A percentile compares a stretch with the other conserved stretches of the same genome.
Conservation (phyloP, 805 yeast genomes). For the Lachancea mirantina region DNA sequence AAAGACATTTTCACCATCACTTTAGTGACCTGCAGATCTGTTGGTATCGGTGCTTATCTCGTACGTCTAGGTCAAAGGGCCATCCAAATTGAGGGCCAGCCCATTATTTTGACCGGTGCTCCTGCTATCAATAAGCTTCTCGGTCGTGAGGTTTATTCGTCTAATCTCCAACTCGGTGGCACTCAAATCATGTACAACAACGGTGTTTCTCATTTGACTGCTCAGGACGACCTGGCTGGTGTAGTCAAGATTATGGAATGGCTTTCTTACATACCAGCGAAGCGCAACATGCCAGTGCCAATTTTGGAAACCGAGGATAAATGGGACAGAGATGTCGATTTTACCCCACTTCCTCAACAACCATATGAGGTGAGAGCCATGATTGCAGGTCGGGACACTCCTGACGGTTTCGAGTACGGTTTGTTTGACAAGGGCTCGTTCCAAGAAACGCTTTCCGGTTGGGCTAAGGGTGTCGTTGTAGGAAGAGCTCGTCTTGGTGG, state of each 20-base stretch:
- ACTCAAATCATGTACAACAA: constrained; percentile 97
- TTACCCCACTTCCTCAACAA: constrained; percentile 61
- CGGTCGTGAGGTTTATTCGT: constrained; percentile 95
- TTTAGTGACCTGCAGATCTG: constrained; percentile 99
- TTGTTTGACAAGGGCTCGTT: constrained; percentile 87
- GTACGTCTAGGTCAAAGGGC: constrained; percentile 99
- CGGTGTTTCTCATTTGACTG: constrained; percentile 97
- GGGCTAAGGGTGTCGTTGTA: constrained; percentile 98
- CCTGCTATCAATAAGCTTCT: constrained; percentile 95
- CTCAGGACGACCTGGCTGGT: constrained; percentile 94
- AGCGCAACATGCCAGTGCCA: constrained; percentile 86
- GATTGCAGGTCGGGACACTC: constrained; percentile 76
- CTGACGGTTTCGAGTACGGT: constrained; percentile 75
- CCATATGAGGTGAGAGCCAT: constrained; percentile 91
- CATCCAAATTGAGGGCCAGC: constrained; percentile 97
- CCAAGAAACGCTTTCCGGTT: constrained; percentile 93
- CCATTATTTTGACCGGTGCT: constrained; percentile 97
- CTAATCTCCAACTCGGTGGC: constrained; percentile 97
- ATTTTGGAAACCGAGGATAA: constrained; percentile 70
- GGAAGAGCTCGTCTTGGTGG: constrained; percentile 99
- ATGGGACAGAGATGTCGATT: constrained; percentile 94
- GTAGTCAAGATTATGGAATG: constrained; percentile 90
- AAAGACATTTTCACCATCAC: constrained; percentile 95
- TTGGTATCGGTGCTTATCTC: constrained; percentile 98
- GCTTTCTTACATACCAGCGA: constrained; percentile 92